Evolutionary conservation across 2,329 filamentous ascomycete genomes (phyloP).

Genomic region (Byssochlamys sp.): DNA sequence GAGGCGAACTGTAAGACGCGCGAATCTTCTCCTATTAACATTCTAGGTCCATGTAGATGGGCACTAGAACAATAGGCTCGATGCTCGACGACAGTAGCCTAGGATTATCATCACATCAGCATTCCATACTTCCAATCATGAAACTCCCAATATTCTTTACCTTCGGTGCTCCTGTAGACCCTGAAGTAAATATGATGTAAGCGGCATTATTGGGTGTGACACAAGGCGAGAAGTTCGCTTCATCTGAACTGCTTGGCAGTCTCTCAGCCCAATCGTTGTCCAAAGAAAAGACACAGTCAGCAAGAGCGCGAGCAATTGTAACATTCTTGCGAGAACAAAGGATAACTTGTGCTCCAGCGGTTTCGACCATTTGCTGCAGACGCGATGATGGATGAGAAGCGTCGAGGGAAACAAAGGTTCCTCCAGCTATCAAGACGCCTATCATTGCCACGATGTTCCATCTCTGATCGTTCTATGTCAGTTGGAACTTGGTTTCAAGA

Average conservation of each 20-base stretch:
- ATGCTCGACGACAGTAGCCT: slow-evolving; percentile 56
- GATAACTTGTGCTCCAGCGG: slow-evolving; percentile 24
- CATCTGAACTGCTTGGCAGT: slow-evolving; percentile 10
- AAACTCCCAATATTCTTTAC: slow-evolving; percentile 13
- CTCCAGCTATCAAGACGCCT: slow-evolving; percentile 34
- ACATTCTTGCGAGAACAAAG: slow-evolving; percentile 23
- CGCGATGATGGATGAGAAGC: slow-evolving; percentile 30
- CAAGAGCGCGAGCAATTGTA: slow-evolving; percentile 13
- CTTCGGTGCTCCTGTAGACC: slow-evolving; percentile 48
- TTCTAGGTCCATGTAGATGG: slow-evolving; percentile 41
- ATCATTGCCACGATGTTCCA: slow-evolving; percentile 35
- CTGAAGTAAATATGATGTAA: slow-evolving; percentile 54
- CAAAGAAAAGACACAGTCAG: slow-evolving; percentile 18
- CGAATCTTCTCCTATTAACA: slow-evolving; percentile 42
- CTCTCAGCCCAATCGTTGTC: slow-evolving; percentile 16
- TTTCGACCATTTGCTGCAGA: slow-evolving; percentile 23
- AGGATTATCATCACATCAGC: slow-evolving; percentile 6
- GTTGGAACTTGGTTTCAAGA: background rate
- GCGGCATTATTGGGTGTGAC: slow-evolving; percentile 25
- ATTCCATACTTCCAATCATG: background rate
- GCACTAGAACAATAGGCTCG: slow-evolving; percentile 48
- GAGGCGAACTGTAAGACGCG: slow-evolving; percentile 51
- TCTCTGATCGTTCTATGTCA: slow-evolving; percentile 17
- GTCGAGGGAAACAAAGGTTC: slow-evolving; percentile 34
- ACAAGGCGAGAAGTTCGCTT: slow-evolving; percentile 11